phyloP scores from a whole-genome alignment of 352 stramenopile genomes.

The Globisporangium rhizosaccharum region DNA sequence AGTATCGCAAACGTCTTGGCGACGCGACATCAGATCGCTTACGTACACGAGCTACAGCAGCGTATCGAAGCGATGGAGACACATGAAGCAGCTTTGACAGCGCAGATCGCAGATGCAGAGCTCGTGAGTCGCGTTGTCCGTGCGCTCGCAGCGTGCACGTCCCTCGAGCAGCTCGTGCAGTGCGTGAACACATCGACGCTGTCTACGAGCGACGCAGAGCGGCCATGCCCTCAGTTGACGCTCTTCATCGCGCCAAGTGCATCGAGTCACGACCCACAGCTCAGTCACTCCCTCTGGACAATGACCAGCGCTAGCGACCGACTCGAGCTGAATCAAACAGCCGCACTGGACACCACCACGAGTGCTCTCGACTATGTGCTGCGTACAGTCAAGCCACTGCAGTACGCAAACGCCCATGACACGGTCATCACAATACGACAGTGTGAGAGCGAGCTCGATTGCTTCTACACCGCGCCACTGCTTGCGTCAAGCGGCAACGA shows the following conservation, averaged over 20 bases:
- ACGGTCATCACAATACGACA: too few relatives aligned
- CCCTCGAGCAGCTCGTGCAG: conserved; percentile 8
- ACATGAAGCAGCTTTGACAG: neutral
- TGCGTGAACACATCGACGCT: conserved; percentile 4
- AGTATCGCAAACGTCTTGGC: conserved; percentile 1
- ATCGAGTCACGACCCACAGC: too few relatives aligned
- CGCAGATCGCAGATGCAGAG: neutral
- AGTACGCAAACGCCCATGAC: neutral
- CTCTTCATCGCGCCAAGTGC: conserved; percentile 2
- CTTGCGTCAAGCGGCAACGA: neutral
- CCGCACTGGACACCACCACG: too few relatives aligned
- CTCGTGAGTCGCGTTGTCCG: neutral
- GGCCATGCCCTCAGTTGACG: neutral
- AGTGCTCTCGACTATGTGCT: too few relatives aligned
- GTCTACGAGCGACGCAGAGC: conserved; percentile 5
- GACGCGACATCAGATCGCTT: conserved; percentile 1
- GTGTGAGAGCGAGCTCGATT: neutral
- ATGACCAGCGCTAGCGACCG: neutral
- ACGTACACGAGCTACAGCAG: neutral
- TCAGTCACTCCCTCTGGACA: neutral
- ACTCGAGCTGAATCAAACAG: neutral
- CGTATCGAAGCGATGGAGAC: neutral
- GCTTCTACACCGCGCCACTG: conserved; percentile 5
- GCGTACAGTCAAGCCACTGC: neutral
- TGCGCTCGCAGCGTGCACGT: conserved; percentile 3